Evolutionary conservation across 495 filamentous ascomycete species (phyloP).

Genomic region (Aspergillus ellipticus): DNA sequence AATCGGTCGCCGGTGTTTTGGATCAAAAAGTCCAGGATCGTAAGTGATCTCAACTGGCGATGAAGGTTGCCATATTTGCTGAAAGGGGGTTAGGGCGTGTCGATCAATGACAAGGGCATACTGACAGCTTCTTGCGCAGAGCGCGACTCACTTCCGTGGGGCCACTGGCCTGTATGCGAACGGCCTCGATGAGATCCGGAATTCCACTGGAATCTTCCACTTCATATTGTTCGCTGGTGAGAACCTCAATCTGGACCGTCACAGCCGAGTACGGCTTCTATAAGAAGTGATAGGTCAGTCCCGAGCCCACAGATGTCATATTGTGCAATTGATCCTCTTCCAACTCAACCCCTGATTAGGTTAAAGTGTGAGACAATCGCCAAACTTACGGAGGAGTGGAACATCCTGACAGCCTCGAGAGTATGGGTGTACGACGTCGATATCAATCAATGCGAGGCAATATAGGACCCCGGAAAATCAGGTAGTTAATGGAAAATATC

Average conservation of each 20-base stretch:
- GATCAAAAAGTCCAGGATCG: slow-evolving; percentile 88
- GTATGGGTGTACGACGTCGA: not conserved
- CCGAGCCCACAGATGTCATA: not conserved
- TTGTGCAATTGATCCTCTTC: not conserved
- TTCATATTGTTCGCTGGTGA: slow-evolving; percentile 85
- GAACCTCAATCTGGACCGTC: slow-evolving; percentile 87
- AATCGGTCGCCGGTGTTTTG: slow-evolving; percentile 92
- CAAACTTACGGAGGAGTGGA: slow-evolving; percentile 35
- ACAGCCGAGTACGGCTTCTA: slow-evolving; percentile 91
- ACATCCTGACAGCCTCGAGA: slow-evolving; percentile 26
- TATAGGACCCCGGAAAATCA: not conserved
- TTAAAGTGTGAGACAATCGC: not conserved
- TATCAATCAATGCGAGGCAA: not conserved
- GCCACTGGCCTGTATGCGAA: slow-evolving; percentile 83
- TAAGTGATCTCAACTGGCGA: slow-evolving; percentile 83
- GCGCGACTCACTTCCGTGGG: slow-evolving; percentile 89
- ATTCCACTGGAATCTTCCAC: slow-evolving; percentile 90
- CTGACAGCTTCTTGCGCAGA: slow-evolving; percentile 91
- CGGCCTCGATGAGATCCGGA: slow-evolving; percentile 87
- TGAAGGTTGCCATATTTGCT: slow-evolving; percentile 94
- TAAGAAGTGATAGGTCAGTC: not conserved
- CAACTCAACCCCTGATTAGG: too few relatives aligned
- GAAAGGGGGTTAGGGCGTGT: slow-evolving; percentile 12
- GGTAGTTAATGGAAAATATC: not conserved
- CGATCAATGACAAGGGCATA: slow-evolving; percentile 7